phyloP scores from a whole-genome alignment of 805 yeast genomes.

The Kodamaea kaohsiungensis region DNA sequence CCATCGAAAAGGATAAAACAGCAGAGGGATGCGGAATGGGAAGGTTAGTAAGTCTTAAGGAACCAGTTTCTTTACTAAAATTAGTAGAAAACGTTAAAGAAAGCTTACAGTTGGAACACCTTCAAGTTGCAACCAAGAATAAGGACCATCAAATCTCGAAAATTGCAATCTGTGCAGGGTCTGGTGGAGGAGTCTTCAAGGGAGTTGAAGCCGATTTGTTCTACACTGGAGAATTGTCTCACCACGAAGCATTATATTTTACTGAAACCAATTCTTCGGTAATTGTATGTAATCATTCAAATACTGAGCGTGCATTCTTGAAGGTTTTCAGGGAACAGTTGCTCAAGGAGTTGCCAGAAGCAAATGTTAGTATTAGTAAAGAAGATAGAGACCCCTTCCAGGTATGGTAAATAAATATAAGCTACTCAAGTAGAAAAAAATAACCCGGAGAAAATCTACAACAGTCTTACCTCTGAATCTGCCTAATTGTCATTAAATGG shows the following conservation, averaged over 20 bases:
- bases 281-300: constrained; percentile 83
- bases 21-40: constrained; percentile 79
- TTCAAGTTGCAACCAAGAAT: constrained; percentile 60
- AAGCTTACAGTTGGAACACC: constrained; percentile 49
- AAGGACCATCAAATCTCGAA: constrained; percentile 41
- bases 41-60: constrained; percentile 53
- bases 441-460: too few species aligned
- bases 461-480: not conserved
- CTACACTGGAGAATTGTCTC: constrained; percentile 92
- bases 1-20: constrained; percentile 46
- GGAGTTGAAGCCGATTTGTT: constrained; percentile 66
- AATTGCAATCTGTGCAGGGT: constrained; percentile 93
- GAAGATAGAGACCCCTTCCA: constrained; percentile 65
- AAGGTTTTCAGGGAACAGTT: constrained; percentile 52
- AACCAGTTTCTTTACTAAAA: constrained; percentile 42
- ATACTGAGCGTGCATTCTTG: constrained; percentile 89
- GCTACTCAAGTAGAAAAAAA: not conserved
- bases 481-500: not conserved
- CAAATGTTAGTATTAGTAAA: constrained; percentile 50
- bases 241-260: constrained; percentile 79
- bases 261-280: constrained; percentile 73
- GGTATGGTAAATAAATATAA: constrained; percentile 8
- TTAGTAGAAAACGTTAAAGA: constrained; percentile 55
- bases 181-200: constrained; percentile 78
- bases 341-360: constrained; percentile 40